Conservation (phyloP, 805 yeast genomes). For the Candida ficus region DNA sequence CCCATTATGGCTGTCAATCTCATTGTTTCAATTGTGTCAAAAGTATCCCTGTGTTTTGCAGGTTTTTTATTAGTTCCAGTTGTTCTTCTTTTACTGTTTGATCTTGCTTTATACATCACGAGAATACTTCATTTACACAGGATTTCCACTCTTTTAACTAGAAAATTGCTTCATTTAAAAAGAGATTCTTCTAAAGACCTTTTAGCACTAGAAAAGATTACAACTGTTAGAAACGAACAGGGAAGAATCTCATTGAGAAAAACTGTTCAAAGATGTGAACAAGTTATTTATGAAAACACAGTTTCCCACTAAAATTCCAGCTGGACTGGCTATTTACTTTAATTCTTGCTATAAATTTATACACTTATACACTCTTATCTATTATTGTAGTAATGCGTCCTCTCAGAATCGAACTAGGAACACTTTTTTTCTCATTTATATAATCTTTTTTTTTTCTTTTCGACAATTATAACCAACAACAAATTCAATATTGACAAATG, state of each 20-base stretch:
- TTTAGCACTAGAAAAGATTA: constrained; percentile 1
- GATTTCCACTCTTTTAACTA: constrained; percentile 2
- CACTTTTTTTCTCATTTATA: too few relatives aligned
- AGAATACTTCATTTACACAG: constrained; percentile 11
- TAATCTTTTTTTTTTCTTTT: too few relatives aligned
- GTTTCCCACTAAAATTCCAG: constrained; percentile 6
- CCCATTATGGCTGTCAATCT: not conserved
- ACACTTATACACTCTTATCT: too few relatives aligned
- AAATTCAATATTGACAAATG: constrained; percentile 4
- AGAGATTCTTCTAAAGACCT: too few relatives aligned
- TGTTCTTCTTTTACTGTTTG: constrained; percentile 13
- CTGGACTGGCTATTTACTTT: too few relatives aligned
- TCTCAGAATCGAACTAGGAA: too few relatives aligned
- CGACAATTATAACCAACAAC: not conserved
- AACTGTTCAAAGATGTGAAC: constrained; percentile 11
- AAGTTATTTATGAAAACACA: constrained; percentile 16
- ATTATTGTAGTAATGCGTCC: too few relatives aligned
- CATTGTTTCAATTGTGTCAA: too few relatives aligned
- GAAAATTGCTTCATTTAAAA: too few relatives aligned
- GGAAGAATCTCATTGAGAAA: constrained; percentile 11
- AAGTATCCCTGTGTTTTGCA: not conserved
- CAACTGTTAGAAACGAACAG: constrained; percentile 1
- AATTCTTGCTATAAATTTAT: not conserved
- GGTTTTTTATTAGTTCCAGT: constrained; percentile 11
- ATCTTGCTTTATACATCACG: constrained; percentile 14